Evolutionary conservation across 2,329 filamentous ascomycete species (phyloP), one percentile per base, ranked within the genome.

Genomic region (Cadophora luteo-olivacea): DNA sequence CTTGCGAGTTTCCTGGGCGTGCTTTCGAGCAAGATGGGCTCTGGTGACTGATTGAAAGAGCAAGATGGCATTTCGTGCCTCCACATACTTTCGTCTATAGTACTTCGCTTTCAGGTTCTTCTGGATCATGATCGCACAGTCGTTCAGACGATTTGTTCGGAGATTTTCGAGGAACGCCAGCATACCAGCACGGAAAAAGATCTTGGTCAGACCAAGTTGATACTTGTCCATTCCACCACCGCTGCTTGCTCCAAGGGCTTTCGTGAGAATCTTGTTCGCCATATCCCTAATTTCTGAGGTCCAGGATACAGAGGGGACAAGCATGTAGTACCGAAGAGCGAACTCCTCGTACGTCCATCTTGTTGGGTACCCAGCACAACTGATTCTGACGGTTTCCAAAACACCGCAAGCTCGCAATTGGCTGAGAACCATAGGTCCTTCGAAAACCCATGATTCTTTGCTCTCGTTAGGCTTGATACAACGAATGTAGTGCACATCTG

Each of bases 301-400:
- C 95, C 96, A 98, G 75, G 92, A 87, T 22, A 86, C 85, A 4
- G 96, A 98, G 62, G 91, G 93, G 60, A 97, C 93, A 72, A 99
- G 85, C 93, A 99, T 97, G 84, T 99, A 99, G 83, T 99, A 99
- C 70, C 96, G 90, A 69, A 97, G 84, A 22, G 96, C 96, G 80
- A 99, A 99, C 79, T 99, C 96, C 78, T 99, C 96, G 78, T 97
- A 99, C 0, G 96, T 98, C 97, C 96, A 99, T 79, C 96, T 87
- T 57, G 96, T 98, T 19, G 96, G 96, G 78, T 99, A 99, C 70
- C 96, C 96, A 72, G 96, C 96, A 79, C 92, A 97, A 82, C 94
- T 97, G 81, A 99, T 99, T 78, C 96, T 90, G 67, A 99, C 96
- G 4, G 96, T 99, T 82, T 99, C 96, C 68, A 99, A 87, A 48